Evolutionary conservation across 495 filamentous ascomycete genomes (phyloP), one percentile per base, ranked within the genome.

Genomic region (Bacidia rubella): DNA sequence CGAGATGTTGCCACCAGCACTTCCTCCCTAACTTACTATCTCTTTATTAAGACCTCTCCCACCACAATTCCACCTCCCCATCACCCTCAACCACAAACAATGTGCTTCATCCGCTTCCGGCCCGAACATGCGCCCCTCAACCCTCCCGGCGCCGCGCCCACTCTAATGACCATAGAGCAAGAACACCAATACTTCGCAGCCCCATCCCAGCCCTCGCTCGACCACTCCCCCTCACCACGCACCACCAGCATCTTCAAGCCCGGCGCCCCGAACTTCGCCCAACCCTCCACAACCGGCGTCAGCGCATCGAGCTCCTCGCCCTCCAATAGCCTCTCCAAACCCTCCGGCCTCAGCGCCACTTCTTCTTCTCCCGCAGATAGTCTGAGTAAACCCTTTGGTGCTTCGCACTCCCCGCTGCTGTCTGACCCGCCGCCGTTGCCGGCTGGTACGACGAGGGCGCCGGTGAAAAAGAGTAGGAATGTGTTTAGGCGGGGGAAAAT

Each of bases 81-180:
- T 5, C 5, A 15, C 29, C 27, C 17, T 25, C 25, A 17, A n/a
- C 5, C 19, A 15, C 17, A 15, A n/a, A 29, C 3, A 32, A 56
- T 56, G 54, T 56, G 58, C 27, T 61, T 61, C 53, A 43, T 61
- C 45, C 56, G 53, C 38, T 53, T 61, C 32, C 50, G 54, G 15
- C 56, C 58, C 21, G 43, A 58, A 11, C 25, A 48, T 19, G 52
- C 52, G 3, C 58, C 58, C 12, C 27, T 61, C 0, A 51, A 35
- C 17, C 58, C 55, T 0, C 59, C 59, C 0, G 59, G 59, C 26
- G 52, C 59, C 19, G 59, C 56, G 7, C 59, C 59, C 1, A 61
- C 56, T 24, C 45, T 61, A 1, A 56, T 52, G 2, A 54, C 55
- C 0, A 49, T 61, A 24, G 54, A 56, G 44, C 21, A 58, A 17